Evolutionary conservation across 192 early-diverging fungal genomes (phyloP), one percentile per base, ranked within the genome.

Genomic region (Entomortierella lignicola): DNA sequence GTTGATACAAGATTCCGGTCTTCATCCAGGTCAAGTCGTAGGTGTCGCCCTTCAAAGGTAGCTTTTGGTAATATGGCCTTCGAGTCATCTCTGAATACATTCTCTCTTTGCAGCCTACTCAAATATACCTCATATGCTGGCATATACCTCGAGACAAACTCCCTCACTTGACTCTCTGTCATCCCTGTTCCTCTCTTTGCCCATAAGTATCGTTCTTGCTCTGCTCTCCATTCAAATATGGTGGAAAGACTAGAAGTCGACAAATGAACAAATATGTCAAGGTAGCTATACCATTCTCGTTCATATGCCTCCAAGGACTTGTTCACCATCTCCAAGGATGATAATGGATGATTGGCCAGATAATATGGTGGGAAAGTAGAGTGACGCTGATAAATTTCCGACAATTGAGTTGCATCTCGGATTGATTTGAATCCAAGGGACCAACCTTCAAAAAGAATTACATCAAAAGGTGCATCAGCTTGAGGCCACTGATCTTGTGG

Each of bases 381-480:
- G 23, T 60, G 23, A n/a, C 69, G 8, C 7, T 73, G 23, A 43
- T 85, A 81, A 4, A 63, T 55, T 26, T 72, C 39, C 30, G 15
- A 12, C 0, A 89, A 43, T 13, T 53, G 27, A 8, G 8, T 13
- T 0, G 39, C 29, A 2, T 80, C 66, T 8, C 72, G 71, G 30
- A 95, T 71, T 1, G 87, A 66, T 44, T 90, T 93, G 69, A 97
- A 99, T 1, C 96, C 97, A 11, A 96, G 65, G 41, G 86, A 93
- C 95, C 97, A 99, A 0, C 96, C 97, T 77, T 99, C 97, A 70
- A 98, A 92, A 34, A 99, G 71, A 21, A 99, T 83, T 47, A 98
- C 87, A 62, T 98, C 89, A 23, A 93, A 57, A 0, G 93, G 91
- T 15, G 83, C 71, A 7, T 64, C 43, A 0, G 83, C 84, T 20